Evolutionary conservation across 2,329 filamentous ascomycete species (phyloP).

Genomic region (Mycosphaerella arachidis): DNA sequence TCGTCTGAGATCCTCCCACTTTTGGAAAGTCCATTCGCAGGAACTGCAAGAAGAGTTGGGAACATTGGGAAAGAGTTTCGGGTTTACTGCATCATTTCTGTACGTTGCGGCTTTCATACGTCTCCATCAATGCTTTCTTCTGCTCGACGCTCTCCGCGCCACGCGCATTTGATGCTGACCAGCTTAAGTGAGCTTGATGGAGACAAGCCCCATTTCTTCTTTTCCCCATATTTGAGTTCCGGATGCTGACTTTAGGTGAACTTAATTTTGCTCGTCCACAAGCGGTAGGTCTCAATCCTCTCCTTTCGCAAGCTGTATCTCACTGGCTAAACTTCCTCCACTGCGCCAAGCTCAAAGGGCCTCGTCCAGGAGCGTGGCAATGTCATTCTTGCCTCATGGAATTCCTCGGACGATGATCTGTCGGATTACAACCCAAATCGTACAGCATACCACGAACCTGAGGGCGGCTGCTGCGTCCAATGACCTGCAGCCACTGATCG

Average conservation of each 20-base stretch:
- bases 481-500: too few species aligned
- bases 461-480: too few species aligned
- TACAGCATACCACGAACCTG: too few species aligned
- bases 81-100: too few species aligned
- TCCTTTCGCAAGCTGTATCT: background rate
- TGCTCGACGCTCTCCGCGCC: background rate
- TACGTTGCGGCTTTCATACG: background rate
- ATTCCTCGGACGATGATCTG: too few species aligned
- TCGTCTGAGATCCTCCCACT: background rate
- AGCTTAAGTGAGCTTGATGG: background rate
- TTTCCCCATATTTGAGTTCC: background rate
- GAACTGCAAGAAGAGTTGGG: too few species aligned
- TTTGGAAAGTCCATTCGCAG: too few species aligned
- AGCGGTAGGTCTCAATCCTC: background rate
- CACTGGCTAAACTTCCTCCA: background rate
- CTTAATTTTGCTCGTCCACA: background rate
- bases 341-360: background rate
- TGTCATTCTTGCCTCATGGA: too few species aligned
- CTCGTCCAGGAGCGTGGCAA: too few species aligned
- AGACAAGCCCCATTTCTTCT: background rate
- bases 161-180: background rate
- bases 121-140: background rate
- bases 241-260: background rate
- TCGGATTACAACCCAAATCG: too few species aligned
- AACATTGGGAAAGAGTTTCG: too few species aligned